Conservation (phyloP, 495 filamentous ascomycete species). For the Penicillium antarcticum region DNA sequence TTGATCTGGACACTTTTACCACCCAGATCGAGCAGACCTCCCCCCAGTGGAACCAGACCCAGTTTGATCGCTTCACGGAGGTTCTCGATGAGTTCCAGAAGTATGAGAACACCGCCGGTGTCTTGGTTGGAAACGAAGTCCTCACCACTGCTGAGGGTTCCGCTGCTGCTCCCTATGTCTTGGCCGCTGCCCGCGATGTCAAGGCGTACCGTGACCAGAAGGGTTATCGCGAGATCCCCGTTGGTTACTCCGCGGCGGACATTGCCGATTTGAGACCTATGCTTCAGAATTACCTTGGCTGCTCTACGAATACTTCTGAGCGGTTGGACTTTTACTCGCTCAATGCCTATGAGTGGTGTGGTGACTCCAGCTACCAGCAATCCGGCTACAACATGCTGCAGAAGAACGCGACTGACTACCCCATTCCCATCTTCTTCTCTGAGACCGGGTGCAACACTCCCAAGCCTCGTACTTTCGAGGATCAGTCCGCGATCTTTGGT, state of each 20-base stretch:
- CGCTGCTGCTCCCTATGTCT: slow-evolving; percentile 72
- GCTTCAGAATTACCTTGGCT: slow-evolving; percentile 86
- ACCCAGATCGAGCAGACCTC: slow-evolving; percentile 64
- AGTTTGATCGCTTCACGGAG: slow-evolving; percentile 60
- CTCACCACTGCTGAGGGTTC: slow-evolving; percentile 56
- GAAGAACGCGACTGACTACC: slow-evolving; percentile 53
- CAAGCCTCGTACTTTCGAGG: slow-evolving; percentile 66
- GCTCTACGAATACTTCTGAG: slow-evolving; percentile 63
- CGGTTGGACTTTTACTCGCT: slow-evolving; percentile 79
- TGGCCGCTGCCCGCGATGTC: slow-evolving; percentile 75
- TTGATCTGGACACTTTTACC: slow-evolving; percentile 82
- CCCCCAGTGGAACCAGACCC: slow-evolving; percentile 66
- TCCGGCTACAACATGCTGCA: slow-evolving; percentile 72
- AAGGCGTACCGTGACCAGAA: slow-evolving; percentile 77
- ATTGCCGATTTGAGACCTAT: slow-evolving; percentile 76
- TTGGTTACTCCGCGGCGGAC: slow-evolving; percentile 90
- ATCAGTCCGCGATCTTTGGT: slow-evolving; percentile 76
- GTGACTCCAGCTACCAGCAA: slow-evolving; percentile 54
- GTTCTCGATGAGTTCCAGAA: slow-evolving; percentile 77
- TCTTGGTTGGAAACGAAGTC: slow-evolving; percentile 88
- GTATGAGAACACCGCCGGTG: slow-evolving; percentile 76
- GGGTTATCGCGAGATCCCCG: slow-evolving; percentile 76
- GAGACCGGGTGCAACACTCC: slow-evolving; percentile 75
- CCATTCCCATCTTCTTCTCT: slow-evolving; percentile 81
- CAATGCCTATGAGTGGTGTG: slow-evolving; percentile 90